Evolutionary conservation across 306 rosid genomes (phyloP), one percentile per base, ranked within the genome.

Genomic region (Pachyrhizus erosus): DNA sequence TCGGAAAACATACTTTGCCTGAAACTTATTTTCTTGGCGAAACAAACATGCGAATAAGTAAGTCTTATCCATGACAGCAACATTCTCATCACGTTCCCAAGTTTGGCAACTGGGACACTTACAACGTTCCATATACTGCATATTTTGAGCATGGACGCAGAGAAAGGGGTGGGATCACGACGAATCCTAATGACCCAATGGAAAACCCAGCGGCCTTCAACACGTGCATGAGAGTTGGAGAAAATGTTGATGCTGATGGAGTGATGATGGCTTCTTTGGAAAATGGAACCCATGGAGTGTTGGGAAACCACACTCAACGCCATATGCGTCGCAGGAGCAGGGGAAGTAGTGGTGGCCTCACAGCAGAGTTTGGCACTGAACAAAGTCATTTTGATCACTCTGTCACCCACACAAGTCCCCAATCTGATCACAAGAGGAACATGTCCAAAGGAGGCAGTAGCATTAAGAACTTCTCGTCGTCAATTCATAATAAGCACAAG

Each of bases 61-160:
- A n/a, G n/a, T n/a, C n/a, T n/a, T n/a, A n/a, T 33, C 3, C 9
- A 4, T 80, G 31, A 13, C 31, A 45, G 18, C 70, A 77, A 58
- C 61, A 51, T 49, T 37, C 79, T 12, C 61, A 71, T 12, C 79
- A 83, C 66, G 80, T 78, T 46, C 87, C 87, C 4, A 78, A 84
- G 33, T 78, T 84, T 64, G 83, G 87, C 4, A 84, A 78, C 11
- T 78, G 87, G 83, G 83, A 84, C 6, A 48, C 1, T 27, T 80
- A 78, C 33, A 78, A 78, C 70, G 54, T 84, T 46, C 84, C 87
- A 73, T 84, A 79, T 42, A 84, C 77, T 4, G 84, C 81, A 79
- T 74, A 61, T n/a, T 73, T 84, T 26, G 84, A 84, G 73, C 75
- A 11, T 71, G 83, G 80, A 20, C 80, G 77, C 29, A 73, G 54